Evolutionary conservation across 768 basidiomycete species (phyloP), one percentile per base, ranked within the genome.

Genomic region (Trametes punicea): DNA sequence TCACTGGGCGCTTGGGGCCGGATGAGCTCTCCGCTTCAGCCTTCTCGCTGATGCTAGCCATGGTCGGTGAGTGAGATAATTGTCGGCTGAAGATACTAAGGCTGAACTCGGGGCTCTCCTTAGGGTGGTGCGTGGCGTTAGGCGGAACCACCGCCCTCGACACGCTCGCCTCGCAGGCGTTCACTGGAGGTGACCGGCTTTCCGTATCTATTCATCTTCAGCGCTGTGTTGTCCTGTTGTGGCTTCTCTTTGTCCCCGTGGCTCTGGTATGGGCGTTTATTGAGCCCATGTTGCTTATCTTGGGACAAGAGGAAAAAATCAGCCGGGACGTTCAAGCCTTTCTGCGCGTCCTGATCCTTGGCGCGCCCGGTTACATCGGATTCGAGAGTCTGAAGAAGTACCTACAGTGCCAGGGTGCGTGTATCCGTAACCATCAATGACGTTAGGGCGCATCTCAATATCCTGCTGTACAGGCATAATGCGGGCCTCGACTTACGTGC

Each of bases 361-460:
- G 81, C 1, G 85, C 83, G 0, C 89, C 89, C 0, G 88, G 81
- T 2, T 88, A 88, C 64, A 81, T 88, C 62, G 86, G 81, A 2
- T 88, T 88, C 55, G 87, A 90, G 67, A 83, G 81, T 54, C 72
- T 89, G 62, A 90, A 90, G 68, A 90, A 87, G 69, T 90, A 88
- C 68, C 67, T 90, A 23, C 88, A 89, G 64, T 88, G 87, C 55
- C 87, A 90, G 75, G 88, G 86, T 85, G 55, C 59, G 74, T 49
- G 25, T 26, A 29, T 39, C 9, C 45, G 11, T 16, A 13, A 20
- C 3, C 21, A 9, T 23, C n/a, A 18, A 27, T 53, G 40, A 13
- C 31, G 8, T 11, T 25, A 2, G 4, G 50, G 46, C 21, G 27
- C 6, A 41, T 46, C 44, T 46, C 11, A 53, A 16, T 34, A 29